Percentiles rank a stretch among this genome's conserved stretches.
These are phyloP conservation scores for Eremothecium cymbalariae DNA, from an alignment of 1,139 yeast genomes.

Conservation along the genomic window DNA sequence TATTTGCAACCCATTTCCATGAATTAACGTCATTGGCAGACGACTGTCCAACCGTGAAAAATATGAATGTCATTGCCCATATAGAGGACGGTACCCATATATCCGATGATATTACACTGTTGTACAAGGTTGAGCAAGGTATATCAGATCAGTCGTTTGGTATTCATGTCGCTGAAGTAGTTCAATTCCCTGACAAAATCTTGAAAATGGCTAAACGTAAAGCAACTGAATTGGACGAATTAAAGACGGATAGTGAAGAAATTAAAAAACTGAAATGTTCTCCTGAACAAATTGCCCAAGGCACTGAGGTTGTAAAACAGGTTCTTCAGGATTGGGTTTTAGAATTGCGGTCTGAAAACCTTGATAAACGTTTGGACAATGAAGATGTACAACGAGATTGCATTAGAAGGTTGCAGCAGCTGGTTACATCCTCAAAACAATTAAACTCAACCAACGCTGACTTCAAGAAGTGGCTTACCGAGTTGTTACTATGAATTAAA, in stretches of 20 bases:
- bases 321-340: slow-evolving; percentile 57
- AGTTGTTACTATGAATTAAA: slow-evolving; percentile 3
- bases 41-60: slow-evolving; percentile 53
- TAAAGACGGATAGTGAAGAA: slow-evolving; percentile 37
- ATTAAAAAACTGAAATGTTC: slow-evolving; percentile 46
- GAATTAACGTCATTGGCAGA: slow-evolving; percentile 77
- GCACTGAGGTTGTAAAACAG: slow-evolving; percentile 47
- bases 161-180: slow-evolving; percentile 94
- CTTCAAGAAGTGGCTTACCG: slow-evolving; percentile 7
- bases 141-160: slow-evolving; percentile 93
- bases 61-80: slow-evolving; percentile 91
- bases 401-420: slow-evolving; percentile 2
- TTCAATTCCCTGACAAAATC: slow-evolving; percentile 81
- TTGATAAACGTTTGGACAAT: slow-evolving; percentile 10
- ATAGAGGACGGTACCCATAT: slow-evolving; percentile 41
- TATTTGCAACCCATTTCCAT: slow-evolving; percentile 97
- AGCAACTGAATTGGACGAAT: slow-evolving; percentile 77
- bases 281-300: slow-evolving; percentile 46
- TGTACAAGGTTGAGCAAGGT: slow-evolving; percentile 89
- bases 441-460: background rate
- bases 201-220: slow-evolving; percentile 92
- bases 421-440: slow-evolving; percentile 1
- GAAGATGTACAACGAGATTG: slow-evolving; percentile 6
- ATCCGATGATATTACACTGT: slow-evolving; percentile 67
- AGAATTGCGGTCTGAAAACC: slow-evolving; percentile 38